phyloP scores from a whole-genome alignment of 495 filamentous ascomycete species.

The Xylaria longipes region DNA sequence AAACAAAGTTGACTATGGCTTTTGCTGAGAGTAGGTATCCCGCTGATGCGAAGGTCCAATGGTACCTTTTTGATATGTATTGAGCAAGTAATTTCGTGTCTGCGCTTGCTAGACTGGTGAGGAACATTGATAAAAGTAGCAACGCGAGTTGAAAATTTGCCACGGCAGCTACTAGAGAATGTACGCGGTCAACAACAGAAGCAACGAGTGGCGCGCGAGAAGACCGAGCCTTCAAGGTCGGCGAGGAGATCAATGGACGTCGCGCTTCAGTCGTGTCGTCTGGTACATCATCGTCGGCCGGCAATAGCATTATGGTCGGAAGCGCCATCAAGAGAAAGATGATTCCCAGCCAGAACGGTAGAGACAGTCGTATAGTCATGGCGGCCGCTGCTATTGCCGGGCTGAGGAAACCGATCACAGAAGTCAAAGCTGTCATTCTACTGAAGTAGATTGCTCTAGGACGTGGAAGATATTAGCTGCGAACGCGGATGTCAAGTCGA shows the following conservation, averaged over 20 bases:
- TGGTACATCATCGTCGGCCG: constrained; percentile 16
- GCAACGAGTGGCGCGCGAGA: constrained; percentile 25
- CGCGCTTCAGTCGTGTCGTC: constrained; percentile 33
- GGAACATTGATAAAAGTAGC: constrained; percentile 47
- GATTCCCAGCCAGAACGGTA: constrained; percentile 50
- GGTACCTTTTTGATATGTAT: constrained; percentile 52
- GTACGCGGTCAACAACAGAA: constrained; percentile 35
- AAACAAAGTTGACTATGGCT: constrained; percentile 50
- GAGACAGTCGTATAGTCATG: constrained; percentile 47
- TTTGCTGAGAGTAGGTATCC: constrained; percentile 54
- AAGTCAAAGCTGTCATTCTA: constrained; percentile 49
- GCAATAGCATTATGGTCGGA: constrained; percentile 39
- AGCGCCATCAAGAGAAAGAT: constrained; percentile 45
- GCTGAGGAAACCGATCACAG: constrained; percentile 48
- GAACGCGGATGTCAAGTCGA: constrained; percentile 11
- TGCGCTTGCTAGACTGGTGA: constrained; percentile 53
- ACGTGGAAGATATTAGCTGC: constrained; percentile 4
- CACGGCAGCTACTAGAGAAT: constrained; percentile 34
- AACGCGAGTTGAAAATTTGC: constrained; percentile 43
- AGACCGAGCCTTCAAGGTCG: constrained; percentile 34
- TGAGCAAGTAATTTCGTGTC: constrained; percentile 54
- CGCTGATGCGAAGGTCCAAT: constrained; percentile 47
- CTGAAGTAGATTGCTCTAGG: constrained; percentile 53
- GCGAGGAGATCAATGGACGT: constrained; percentile 41
- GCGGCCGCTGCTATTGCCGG: constrained; percentile 50